Evolutionary conservation across 257 asterid species (phyloP), one percentile per base, ranked within the genome.

Genomic region (Handroanthus guayacan): DNA sequence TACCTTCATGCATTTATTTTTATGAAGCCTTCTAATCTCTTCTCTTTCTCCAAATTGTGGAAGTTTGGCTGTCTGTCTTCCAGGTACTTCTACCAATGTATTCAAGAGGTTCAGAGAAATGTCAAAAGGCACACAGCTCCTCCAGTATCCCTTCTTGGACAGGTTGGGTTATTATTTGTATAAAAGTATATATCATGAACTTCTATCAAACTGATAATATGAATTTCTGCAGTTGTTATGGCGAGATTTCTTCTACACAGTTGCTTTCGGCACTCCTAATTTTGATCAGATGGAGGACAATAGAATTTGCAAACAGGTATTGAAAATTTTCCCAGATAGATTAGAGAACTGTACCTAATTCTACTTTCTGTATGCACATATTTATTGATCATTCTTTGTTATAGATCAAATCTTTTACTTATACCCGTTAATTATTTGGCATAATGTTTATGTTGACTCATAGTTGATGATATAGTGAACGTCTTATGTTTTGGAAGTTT

Each of bases 121-220:
- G 89, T 79, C 50, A 89, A 83, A 82, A 92, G 60, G 69, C 98
- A 95, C 83, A 92, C 98, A 14, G 87, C 92, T 76, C 99, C 98
- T n/a, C 99, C 99, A 57, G 97, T 95, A 79, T 95, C 99, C 82
- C 97, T 95, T 70, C 95, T 91, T 75, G 99, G 99, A 77, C 99
- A 95, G 96, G 99, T 91, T 58, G 45, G 79, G 74, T 64, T 39
- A 37, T 61, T 60, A 51, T 16, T 62, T 39, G 3, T 44, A 16
- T 13, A 38, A 41, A 48, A 37, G 54, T 44, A 54, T 16, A 69
- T 74, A 25, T 79, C 55, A 41, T 70, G 62, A 44, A 20, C 48
- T 34, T 17, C 41, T 64, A 18, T 38, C 62, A 68, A 79, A 80
- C 79, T 80, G 67, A 63, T 63, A n/a, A 71, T 76, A 73, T 70